phyloP scores from a whole-genome alignment of 2,329 filamentous ascomycete species.

The Neopestalotiopsis rosae region DNA sequence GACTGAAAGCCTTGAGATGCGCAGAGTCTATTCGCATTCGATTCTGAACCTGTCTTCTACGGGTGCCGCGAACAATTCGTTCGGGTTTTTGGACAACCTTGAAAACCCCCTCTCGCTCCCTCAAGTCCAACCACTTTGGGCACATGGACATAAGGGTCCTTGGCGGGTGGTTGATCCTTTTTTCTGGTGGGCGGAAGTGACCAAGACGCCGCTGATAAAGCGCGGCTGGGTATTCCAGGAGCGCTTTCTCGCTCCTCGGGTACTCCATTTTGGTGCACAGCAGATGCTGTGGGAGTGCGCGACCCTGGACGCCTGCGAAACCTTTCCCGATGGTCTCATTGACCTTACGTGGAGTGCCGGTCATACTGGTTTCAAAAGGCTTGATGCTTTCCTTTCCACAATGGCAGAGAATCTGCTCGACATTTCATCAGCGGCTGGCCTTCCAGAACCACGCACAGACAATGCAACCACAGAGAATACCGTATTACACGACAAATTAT shows the following conservation, averaged over 20 bases:
- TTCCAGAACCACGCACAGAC: not conserved
- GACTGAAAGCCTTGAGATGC: not conserved
- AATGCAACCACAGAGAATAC: too few species aligned
- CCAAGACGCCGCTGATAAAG: conserved; percentile 3
- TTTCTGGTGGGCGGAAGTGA: conserved; percentile 19
- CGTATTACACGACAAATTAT: not conserved
- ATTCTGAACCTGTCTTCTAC: not conserved
- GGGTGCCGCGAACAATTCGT: not conserved
- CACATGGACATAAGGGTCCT: not conserved
- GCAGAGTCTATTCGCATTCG: not conserved
- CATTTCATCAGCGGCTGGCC: not conserved
- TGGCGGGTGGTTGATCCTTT: conserved; percentile 6
- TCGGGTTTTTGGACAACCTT: not conserved
- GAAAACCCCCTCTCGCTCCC: not conserved
- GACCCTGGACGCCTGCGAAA: conserved; percentile 13
- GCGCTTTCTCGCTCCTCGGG: not conserved
- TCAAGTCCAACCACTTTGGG: not conserved
- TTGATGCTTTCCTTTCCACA: not conserved
- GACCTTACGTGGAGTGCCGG: not conserved
- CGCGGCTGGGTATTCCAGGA: conserved; percentile 8
- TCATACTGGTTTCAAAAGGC: conserved; percentile 14
- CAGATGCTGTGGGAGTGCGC: conserved; percentile 17
- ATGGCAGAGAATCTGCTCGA: not conserved
- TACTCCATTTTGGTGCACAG: not conserved
- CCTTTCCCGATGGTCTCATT: not conserved